Percentiles rank a stretch among this genome's conserved stretches.
Conservation (phyloP, 2,329 filamentous ascomycete genomes). For the Triangularia setosa region DNA sequence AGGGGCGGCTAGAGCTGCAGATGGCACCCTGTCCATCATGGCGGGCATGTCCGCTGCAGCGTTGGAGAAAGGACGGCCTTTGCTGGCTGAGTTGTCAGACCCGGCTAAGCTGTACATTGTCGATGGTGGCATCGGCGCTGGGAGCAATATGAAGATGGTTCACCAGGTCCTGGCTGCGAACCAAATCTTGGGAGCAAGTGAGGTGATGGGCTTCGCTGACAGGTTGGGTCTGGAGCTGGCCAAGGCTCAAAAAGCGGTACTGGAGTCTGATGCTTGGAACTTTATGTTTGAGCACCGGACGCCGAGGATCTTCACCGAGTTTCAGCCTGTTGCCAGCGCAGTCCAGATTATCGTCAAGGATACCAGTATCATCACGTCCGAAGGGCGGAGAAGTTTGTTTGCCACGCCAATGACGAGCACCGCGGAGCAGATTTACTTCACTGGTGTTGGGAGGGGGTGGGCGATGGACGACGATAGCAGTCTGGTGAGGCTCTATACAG, state of each 20-base stretch:
- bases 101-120: constrained; percentile 59
- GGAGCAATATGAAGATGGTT: constrained; percentile 60
- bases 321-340: constrained; percentile 54
- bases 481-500: constrained; percentile 41
- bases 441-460: constrained; percentile 55
- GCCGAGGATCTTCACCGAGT: constrained; percentile 51
- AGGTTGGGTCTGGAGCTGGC: constrained; percentile 50
- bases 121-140: constrained; percentile 55
- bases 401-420: constrained; percentile 57
- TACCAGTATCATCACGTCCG: constrained; percentile 63
- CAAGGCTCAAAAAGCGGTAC: constrained; percentile 40
- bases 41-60: constrained; percentile 57
- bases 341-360: constrained; percentile 60
- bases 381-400: constrained; percentile 55
- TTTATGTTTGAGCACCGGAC: constrained; percentile 61
- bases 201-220: constrained; percentile 57
- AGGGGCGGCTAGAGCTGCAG: constrained; percentile 62
- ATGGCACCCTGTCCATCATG: constrained; percentile 74
- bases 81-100: constrained; percentile 63
- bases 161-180: constrained; percentile 62
- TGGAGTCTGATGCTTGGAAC: constrained; percentile 48
- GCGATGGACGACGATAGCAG: constrained; percentile 43
- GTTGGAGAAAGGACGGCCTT: constrained; percentile 51
- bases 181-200: constrained; percentile 58
- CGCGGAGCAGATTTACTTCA: constrained; percentile 63